Base-by-base conservation (phyloP, 805 yeast species). In the Yarrowia porcina region DNA sequence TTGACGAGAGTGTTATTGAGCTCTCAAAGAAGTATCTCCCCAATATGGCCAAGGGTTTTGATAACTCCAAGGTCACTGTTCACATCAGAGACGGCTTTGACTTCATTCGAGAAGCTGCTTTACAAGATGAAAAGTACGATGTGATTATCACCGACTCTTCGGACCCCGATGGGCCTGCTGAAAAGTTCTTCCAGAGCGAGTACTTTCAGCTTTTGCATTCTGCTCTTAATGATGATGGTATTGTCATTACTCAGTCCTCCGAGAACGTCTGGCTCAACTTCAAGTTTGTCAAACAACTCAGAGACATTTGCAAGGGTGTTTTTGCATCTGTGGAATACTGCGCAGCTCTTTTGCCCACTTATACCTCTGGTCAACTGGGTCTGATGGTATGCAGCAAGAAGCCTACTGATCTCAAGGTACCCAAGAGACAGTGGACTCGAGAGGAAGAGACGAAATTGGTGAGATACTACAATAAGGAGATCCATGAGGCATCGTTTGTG, bases 351-450 rank as follows among this genome's bases (percentile, higher is more conserved):
- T 90, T 92, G 69, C 99, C 99, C 73, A 92, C 98, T 64, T 93
- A 93, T 73, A 97, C 99, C 67, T 86, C 97, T 18, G 99, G 99
- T 67, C 96, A 91, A 75, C 88, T 93, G 72, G 99, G 98, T n/a
- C 90, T 94, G 78, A 90, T 93, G 97, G 92, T 93, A 65, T 92
- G 97, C 76, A 82, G 87, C 66, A 93, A 91, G 79, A 73, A 82
- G 15, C 69, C 75, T 25, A 85, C 86, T 56, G 79, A 87, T 66
- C 88, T 93, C 64, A 80, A 77, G 70, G 79, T 75, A 67, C 97
- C 98, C 54, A 67, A 83, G 66, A 84, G 97, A 75, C 78, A 80
- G 32, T 76, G 88, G 74, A 74, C 83, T 61, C 82, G 79, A 47
- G 86, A 81, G 64, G 82, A 83, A 66, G 96, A 89, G 73, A 76